These are phyloP conservation scores for Chrysopogon serrulatus DNA, from an alignment of 176 grass and related monocot genomes.

Conservation along the genomic window DNA sequence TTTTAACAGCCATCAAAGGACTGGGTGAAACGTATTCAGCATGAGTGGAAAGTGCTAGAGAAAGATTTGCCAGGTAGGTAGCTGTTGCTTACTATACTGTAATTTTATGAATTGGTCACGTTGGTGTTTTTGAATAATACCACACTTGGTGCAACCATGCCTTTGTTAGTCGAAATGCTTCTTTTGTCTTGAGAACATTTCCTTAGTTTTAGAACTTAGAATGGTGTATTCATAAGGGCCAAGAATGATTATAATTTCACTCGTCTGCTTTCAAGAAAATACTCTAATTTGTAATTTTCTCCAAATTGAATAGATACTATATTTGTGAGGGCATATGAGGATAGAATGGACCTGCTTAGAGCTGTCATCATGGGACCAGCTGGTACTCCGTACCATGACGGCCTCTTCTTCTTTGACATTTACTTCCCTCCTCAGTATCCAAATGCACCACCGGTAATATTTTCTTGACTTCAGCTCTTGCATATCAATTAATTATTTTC, in stretches of 20 bases:
- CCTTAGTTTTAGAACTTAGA: not conserved
- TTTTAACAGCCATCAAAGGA: constrained; percentile 67
- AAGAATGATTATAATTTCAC: constrained; percentile 22
- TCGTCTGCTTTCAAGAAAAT: not conserved
- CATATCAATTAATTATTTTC: not conserved
- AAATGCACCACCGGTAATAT: constrained; percentile 60
- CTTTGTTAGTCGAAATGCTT: not conserved
- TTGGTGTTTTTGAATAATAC: not conserved
- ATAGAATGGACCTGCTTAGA: constrained; percentile 92
- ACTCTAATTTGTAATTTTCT: constrained; percentile 31
- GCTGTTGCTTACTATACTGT: constrained; percentile 1
- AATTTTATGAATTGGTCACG: not conserved
- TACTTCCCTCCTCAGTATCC: constrained; percentile 87
- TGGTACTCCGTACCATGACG: constrained; percentile 89
- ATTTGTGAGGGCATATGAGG: constrained; percentile 81
- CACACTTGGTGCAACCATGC: not conserved
- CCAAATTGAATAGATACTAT: constrained; percentile 60
- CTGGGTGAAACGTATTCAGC: constrained; percentile 70
- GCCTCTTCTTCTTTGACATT: constrained; percentile 93
- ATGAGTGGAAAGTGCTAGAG: constrained; percentile 81
- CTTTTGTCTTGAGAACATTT: not conserved
- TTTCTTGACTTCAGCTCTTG: not conserved
- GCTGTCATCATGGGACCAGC: constrained; percentile 78
- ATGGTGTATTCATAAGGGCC: not conserved
- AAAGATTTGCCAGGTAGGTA: constrained; percentile 78